phyloP scores from a whole-genome alignment of 257 asterid genomes.

The Solanum paucissectum region DNA sequence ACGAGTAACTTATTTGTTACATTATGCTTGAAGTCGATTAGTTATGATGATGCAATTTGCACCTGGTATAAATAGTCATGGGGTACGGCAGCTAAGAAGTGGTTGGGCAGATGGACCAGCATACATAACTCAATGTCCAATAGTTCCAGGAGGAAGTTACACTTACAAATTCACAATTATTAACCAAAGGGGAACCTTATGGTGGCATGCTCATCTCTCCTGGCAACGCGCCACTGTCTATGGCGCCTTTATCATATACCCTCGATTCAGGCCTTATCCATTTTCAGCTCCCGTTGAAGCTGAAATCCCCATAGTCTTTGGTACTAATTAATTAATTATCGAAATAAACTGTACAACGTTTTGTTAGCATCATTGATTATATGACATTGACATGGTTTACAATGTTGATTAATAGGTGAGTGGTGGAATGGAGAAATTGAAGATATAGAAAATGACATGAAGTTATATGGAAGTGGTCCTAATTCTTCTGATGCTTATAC shows the following conservation, averaged over 20 bases:
- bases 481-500: conserved; percentile 78
- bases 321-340: neutral
- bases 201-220: conserved; percentile 83
- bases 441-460: conserved; percentile 45
- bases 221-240: conserved; percentile 80
- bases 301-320: conserved; percentile 41
- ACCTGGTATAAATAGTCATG: conserved; percentile 41
- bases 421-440: conserved; percentile 75
- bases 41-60: neutral
- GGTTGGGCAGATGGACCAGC: conserved; percentile 95
- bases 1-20: neutral
- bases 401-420: conserved; percentile 39
- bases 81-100: conserved; percentile 49
- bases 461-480: conserved; percentile 62
- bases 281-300: conserved; percentile 19
- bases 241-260: conserved; percentile 73
- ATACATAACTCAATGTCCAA: conserved; percentile 72
- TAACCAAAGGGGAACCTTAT: conserved; percentile 58
- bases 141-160: conserved; percentile 33
- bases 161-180: conserved; percentile 44
- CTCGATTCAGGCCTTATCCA: conserved; percentile 42
- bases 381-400: neutral
- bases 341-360: neutral
- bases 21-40: neutral
- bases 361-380: neutral